Percentiles rank a stretch among this genome's conserved stretches.
Conservation (phyloP, 768 basidiomycete species). For the Suillus fuscotomentosus region DNA sequence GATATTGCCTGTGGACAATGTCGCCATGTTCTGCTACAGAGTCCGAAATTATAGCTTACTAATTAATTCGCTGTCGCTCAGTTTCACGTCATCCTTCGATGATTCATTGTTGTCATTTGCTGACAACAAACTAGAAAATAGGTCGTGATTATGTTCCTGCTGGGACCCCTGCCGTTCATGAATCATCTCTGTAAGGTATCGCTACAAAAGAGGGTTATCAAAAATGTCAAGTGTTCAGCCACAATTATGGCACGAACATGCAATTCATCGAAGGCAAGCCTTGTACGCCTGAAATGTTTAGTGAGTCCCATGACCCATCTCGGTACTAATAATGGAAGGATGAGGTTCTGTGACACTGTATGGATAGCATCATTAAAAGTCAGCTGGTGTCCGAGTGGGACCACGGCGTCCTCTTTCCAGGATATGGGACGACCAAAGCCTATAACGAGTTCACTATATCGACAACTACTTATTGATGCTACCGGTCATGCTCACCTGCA, state of each 20-base stretch:
- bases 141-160: slow-evolving; percentile 44
- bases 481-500: slow-evolving; percentile 36
- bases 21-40: neutral
- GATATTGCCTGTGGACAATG: slow-evolving; percentile 27
- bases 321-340: slow-evolving; percentile 39
- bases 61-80: slow-evolving; percentile 44
- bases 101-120: slow-evolving; percentile 42
- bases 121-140: slow-evolving; percentile 51
- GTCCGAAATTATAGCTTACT: slow-evolving; percentile 17
- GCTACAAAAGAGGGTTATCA: slow-evolving; percentile 20
- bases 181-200: slow-evolving; percentile 56
- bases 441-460: slow-evolving; percentile 12
- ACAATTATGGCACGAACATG: slow-evolving; percentile 24
- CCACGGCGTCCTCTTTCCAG: slow-evolving; percentile 43
- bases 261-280: slow-evolving; percentile 43
- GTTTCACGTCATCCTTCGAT: slow-evolving; percentile 22
- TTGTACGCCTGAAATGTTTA: slow-evolving; percentile 27
- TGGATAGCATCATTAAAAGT: slow-evolving; percentile 51
- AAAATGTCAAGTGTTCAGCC: neutral
- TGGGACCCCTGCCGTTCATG: slow-evolving; percentile 35
- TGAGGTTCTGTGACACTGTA: slow-evolving; percentile 36
- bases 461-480: neutral
- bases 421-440: slow-evolving; percentile 52
- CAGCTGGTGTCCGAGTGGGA: slow-evolving; percentile 44
- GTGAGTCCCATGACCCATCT: slow-evolving; percentile 39